Percentiles rank a stretch among this genome's conserved stretches.
Conservation (phyloP, 306 rosid genomes). For the Benincasa hispida region DNA sequence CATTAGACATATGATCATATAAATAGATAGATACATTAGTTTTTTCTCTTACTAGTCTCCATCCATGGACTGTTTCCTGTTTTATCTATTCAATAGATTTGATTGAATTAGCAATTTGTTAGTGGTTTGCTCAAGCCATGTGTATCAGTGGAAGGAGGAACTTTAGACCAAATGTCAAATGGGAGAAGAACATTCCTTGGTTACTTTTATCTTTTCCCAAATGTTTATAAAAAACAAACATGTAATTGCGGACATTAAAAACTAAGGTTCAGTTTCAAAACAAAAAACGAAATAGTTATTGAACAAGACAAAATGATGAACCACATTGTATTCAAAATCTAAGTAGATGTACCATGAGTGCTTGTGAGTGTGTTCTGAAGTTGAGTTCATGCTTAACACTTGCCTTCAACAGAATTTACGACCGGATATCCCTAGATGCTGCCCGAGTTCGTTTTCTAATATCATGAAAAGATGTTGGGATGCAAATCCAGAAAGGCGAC, state of each 20-base stretch:
- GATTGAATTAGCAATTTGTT: background rate
- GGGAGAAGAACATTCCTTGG: background rate
- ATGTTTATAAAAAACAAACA: background rate
- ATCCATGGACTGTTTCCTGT: background rate
- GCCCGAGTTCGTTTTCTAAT: slow-evolving; percentile 42
- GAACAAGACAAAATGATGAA: background rate
- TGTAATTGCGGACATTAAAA: too few species aligned
- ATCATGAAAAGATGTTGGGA: slow-evolving; percentile 80
- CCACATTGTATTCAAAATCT: background rate
- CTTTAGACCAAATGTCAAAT: background rate
- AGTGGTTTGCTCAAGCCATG: background rate
- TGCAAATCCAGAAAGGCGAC: slow-evolving; percentile 61
- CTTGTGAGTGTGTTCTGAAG: background rate
- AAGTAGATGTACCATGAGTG: background rate
- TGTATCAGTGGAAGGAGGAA: background rate
- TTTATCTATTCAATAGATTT: background rate
- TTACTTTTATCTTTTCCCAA: background rate
- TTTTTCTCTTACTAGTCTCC: background rate
- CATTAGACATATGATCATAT: background rate
- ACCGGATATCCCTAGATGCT: slow-evolving; percentile 76
- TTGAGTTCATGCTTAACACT: background rate
- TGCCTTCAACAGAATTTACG: slow-evolving; percentile 46
- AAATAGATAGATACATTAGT: background rate
- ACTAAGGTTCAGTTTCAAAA: too few species aligned
- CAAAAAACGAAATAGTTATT: too few species aligned